These are phyloP conservation scores for Benincasa hispida DNA, from an alignment of 306 rosid genomes.

Conservation along the genomic window DNA sequence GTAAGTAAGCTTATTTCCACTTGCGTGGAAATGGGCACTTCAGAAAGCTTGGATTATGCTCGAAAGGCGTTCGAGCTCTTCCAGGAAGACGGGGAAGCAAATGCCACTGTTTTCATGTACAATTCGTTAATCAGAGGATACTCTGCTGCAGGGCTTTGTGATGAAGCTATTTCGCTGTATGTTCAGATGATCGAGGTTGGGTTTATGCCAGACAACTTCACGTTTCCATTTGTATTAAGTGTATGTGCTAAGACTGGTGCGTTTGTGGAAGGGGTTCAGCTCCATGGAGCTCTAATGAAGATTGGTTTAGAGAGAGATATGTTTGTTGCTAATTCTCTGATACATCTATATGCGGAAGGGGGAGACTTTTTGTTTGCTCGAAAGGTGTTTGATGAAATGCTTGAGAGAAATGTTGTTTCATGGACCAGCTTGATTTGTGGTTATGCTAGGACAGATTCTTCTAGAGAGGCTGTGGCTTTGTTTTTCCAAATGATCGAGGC, in stretches of 20 bases:
- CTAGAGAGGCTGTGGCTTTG: slow-evolving; percentile 48
- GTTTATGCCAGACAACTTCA: slow-evolving; percentile 53
- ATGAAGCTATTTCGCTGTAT: slow-evolving; percentile 35
- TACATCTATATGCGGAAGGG: slow-evolving; percentile 48
- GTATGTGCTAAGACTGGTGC: slow-evolving; percentile 46
- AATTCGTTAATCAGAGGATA: slow-evolving; percentile 57
- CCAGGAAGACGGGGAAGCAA: slow-evolving; percentile 12
- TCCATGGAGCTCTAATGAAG: slow-evolving; percentile 46
- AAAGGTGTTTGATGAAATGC: slow-evolving; percentile 63
- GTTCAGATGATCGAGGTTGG: slow-evolving; percentile 35
- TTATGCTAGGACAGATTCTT: slow-evolving; percentile 30
- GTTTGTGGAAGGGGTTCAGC: slow-evolving; percentile 41
- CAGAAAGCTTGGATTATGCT: slow-evolving; percentile 42
- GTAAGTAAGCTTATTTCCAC: slow-evolving; percentile 32
- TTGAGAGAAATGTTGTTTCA: slow-evolving; percentile 64
- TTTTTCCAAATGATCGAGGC: slow-evolving; percentile 56
- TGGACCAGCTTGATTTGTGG: slow-evolving; percentile 89
- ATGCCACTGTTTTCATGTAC: slow-evolving; percentile 26
- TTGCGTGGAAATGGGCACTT: slow-evolving; percentile 38
- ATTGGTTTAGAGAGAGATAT: slow-evolving; percentile 49
- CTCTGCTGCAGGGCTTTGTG: slow-evolving; percentile 39
- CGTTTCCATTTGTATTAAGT: slow-evolving; percentile 53
- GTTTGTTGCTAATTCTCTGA: slow-evolving; percentile 50
- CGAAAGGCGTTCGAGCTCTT: slow-evolving; percentile 24
- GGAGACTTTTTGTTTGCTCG: slow-evolving; percentile 34